Conservation (phyloP, 805 yeast species). For the Myxozyma mucilagina region DNA sequence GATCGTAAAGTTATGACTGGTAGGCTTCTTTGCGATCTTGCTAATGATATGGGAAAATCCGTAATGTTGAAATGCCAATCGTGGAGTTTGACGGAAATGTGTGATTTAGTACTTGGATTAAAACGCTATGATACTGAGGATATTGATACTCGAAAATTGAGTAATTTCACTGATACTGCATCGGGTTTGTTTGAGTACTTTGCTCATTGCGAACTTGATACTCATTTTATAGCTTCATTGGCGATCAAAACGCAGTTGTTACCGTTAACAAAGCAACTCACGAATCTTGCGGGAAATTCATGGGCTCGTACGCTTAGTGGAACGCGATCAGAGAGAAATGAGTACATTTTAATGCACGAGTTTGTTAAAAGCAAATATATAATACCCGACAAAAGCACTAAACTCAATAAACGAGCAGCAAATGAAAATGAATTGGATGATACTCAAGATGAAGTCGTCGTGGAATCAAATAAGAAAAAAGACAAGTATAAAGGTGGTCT, state of each 20-base stretch:
- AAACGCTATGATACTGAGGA: constrained; percentile 67
- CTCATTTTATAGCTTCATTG: constrained; percentile 70
- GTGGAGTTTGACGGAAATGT: constrained; percentile 94
- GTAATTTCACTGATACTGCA: constrained; percentile 55
- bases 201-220: constrained; percentile 64
- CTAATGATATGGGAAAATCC: constrained; percentile 93
- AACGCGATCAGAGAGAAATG: constrained; percentile 94
- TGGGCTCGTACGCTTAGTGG: constrained; percentile 96
- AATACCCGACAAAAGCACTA: constrained; percentile 72
- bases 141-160: constrained; percentile 62
- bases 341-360: constrained; percentile 87
- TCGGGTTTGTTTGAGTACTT: constrained; percentile 66
- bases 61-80: constrained; percentile 88
- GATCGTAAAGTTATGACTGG: constrained; percentile 78
- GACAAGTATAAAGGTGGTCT: constrained; percentile 88
- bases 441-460: constrained; percentile 41
- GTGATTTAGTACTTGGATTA: constrained; percentile 69
- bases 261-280: constrained; percentile 85
- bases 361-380: constrained; percentile 76
- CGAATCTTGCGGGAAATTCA: constrained; percentile 93
- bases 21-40: constrained; percentile 84
- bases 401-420: constrained; percentile 10
- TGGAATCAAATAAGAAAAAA: constrained; percentile 52
- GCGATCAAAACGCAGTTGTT: constrained; percentile 82
- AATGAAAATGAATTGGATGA: constrained; percentile 39